A percentile compares a stretch with the other conserved stretches of the same genome.
Conservation (phyloP, 371 early-diverging fungal genomes). For the Apophysomyces elegans region DNA sequence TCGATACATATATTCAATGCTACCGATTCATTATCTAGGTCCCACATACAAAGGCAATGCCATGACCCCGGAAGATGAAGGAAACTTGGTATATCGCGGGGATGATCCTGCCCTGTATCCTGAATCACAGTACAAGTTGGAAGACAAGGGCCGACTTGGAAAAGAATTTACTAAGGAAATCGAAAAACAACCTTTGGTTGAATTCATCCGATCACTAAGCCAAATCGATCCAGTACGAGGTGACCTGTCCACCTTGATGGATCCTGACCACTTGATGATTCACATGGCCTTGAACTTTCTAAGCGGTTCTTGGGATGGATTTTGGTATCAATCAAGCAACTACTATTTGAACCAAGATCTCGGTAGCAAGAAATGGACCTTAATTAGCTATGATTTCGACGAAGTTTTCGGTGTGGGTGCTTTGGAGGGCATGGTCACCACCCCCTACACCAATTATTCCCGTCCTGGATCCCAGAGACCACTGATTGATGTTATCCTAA, state of each 20-base stretch:
- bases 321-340: constrained; percentile 51
- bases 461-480: constrained; percentile 36
- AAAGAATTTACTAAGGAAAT: constrained; percentile 22
- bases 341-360: constrained; percentile 53
- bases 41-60: constrained; percentile 41
- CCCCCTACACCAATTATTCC: constrained; percentile 40
- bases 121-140: constrained; percentile 36
- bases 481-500: constrained; percentile 39
- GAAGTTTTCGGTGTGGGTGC: constrained; percentile 55
- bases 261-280: constrained; percentile 44
- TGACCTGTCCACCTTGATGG: constrained; percentile 33
- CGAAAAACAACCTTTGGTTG: constrained; percentile 29
- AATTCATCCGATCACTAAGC: constrained; percentile 28
- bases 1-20: too few species aligned
- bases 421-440: constrained; percentile 36
- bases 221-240: constrained; percentile 28
- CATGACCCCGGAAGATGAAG: constrained; percentile 27
- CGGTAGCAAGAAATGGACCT: constrained; percentile 43
- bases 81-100: constrained; percentile 36
- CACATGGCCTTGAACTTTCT: constrained; percentile 55
- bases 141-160: constrained; percentile 25
- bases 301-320: constrained; percentile 54
- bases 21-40: constrained; percentile 3
- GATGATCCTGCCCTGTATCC: constrained; percentile 34
- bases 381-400: constrained; percentile 59